A percentile compares a stretch with the other conserved stretches of the same genome.
phyloP scores from a whole-genome alignment of 1,284 basidiomycete species.

The Leucoagaricus sp. region DNA sequence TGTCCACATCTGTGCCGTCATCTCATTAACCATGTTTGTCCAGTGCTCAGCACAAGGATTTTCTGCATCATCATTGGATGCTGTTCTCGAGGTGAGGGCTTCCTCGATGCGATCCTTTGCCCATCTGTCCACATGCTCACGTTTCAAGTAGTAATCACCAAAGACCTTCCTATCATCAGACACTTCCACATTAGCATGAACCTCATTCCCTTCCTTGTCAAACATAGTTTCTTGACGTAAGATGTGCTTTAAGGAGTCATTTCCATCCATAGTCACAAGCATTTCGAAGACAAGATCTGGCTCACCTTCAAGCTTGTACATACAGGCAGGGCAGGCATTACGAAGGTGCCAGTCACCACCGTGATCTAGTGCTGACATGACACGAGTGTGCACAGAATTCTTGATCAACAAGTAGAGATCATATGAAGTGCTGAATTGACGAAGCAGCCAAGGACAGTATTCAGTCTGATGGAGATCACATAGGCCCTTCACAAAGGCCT shows the following conservation, averaged over 20 bases:
- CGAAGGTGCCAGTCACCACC: neutral
- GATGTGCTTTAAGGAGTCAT: constrained; percentile 7
- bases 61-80: neutral
- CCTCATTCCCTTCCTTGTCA: neutral
- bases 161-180: neutral
- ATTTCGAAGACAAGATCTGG: neutral
- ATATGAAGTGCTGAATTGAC: neutral
- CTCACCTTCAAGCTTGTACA: constrained; percentile 4
- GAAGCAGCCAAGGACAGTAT: neutral
- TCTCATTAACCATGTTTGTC: constrained; percentile 26
- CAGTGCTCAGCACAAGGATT: constrained; percentile 15
- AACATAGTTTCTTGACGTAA: neutral
- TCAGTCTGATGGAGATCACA: neutral
- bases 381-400: neutral
- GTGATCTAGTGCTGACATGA: neutral
- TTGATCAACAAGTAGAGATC: neutral
- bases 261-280: constrained; percentile 11
- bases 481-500: constrained; percentile 9
- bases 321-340: constrained; percentile 7
- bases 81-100: neutral
- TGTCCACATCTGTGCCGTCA: constrained; percentile 27
- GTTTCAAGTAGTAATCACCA: neutral
- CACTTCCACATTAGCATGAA: neutral
- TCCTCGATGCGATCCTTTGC: neutral
- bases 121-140: neutral